phyloP scores from a whole-genome alignment of 2,329 filamentous ascomycete species.

The Cladosporium sp. region DNA sequence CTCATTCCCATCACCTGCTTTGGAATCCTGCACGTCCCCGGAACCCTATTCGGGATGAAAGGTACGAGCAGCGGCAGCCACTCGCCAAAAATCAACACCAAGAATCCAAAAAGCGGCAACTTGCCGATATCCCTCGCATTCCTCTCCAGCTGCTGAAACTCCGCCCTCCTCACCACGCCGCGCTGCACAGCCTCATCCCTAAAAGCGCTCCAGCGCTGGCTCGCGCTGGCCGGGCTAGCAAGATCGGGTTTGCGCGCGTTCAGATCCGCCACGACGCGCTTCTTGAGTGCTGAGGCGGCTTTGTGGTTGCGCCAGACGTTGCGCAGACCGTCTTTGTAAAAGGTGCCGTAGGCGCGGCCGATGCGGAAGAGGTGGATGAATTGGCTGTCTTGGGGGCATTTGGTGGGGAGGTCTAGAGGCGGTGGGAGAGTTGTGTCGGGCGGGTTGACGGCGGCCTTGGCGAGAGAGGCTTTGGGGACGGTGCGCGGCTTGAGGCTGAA shows the following conservation, averaged over 20 bases:
- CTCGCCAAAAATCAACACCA: conserved; percentile 78
- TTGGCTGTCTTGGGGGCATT: conserved; percentile 41
- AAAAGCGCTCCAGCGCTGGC: conserved; percentile 1
- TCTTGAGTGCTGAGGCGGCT: conserved; percentile 41
- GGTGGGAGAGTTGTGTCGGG: conserved; percentile 70
- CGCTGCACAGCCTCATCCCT: not conserved
- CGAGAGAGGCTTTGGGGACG: not conserved
- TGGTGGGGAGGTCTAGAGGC: conserved; percentile 59
- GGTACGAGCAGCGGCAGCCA: conserved; percentile 78
- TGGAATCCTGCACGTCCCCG: conserved; percentile 78
- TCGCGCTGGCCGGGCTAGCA: conserved; percentile 3
- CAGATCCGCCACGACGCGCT: conserved; percentile 38
- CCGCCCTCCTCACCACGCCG: conserved; percentile 53
- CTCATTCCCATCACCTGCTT: conserved; percentile 62
- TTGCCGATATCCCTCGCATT: conserved; percentile 69
- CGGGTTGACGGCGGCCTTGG: conserved; percentile 55
- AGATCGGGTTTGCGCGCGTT: conserved; percentile 11
- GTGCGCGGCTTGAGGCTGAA: not conserved
- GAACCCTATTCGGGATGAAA: conserved; percentile 67
- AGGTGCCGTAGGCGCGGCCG: conserved; percentile 72
- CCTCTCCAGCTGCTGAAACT: conserved; percentile 67
- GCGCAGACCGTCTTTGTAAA: conserved; percentile 84
- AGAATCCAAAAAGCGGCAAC: conserved; percentile 70
- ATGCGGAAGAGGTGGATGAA: conserved; percentile 55
- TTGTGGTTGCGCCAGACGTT: conserved; percentile 66